Evolutionary conservation across 164 flowering plant genomes (phyloP).

Genomic region (Saururus chinensis): DNA sequence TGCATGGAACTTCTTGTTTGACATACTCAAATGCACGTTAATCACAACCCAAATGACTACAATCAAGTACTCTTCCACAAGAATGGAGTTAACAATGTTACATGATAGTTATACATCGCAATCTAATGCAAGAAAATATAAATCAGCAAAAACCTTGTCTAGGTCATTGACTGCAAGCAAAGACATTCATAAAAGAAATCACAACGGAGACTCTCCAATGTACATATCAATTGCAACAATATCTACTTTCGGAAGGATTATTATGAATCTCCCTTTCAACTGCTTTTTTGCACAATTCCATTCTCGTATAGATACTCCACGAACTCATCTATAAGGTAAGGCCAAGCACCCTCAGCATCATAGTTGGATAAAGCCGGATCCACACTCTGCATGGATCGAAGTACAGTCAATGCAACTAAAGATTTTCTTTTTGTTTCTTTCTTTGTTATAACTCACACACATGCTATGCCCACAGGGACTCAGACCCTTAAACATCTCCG

Average conservation of each 20-base stretch:
- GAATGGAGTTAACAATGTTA: too few species aligned
- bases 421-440: too few species aligned
- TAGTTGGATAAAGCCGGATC: conserved; percentile 69
- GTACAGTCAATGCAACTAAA: background rate
- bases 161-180: too few species aligned
- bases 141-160: too few species aligned
- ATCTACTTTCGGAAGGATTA: background rate
- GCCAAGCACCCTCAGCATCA: conserved; percentile 98
- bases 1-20: too few species aligned
- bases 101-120: too few species aligned
- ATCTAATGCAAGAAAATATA: too few species aligned
- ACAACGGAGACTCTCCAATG: background rate
- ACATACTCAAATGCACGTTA: too few species aligned
- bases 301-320: conserved; percentile 81
- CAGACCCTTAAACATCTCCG: background rate
- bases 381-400: conserved; percentile 38
- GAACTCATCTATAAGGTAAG: conserved; percentile 91
- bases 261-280: conserved; percentile 8
- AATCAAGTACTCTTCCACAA: too few species aligned
- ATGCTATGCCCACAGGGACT: background rate
- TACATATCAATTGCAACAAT: background rate
- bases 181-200: too few species aligned
- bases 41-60: too few species aligned
- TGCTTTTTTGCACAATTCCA: conserved; percentile 35
- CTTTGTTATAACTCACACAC: too few species aligned